Evolutionary conservation across 352 stramenopile species (phyloP), one percentile per base, ranked within the genome.

Genomic region (Blastocystis sp.): DNA sequence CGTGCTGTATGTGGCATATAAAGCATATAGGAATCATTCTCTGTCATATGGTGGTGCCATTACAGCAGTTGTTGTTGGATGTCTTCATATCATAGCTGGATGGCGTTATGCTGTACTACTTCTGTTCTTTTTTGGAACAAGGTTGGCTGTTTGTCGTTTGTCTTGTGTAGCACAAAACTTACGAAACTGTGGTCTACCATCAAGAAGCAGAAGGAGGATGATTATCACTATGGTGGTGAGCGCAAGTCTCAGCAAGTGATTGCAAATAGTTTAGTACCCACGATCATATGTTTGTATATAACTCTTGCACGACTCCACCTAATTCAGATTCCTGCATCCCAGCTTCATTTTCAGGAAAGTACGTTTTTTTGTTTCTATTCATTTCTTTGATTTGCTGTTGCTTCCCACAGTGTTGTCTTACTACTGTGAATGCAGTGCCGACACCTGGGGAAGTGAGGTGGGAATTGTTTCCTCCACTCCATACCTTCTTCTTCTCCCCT

Each of bases 381-480:
- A 63, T 41, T 5, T 11, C 15, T 23, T 80, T 20, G 43, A 26
- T 62, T 6, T 63, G 26, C 13, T 80, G 26, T 23, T 80, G 29
- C 70, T 80, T 80, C 70, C 70, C 23, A 80, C 23, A 15, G 70
- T 80, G 50, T 15, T 63, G 7, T 41, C 70, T 6, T 80, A 80
- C n/a, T 80, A 80, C 50, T 80, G 70, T 64, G 70, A 80, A 23
- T 80, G 70, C 50, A 47, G 70, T 41, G 70, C 70, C 13, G 70
- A 80, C 23, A 80, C 70, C 4, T 80, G 70, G 70, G 70, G 70
- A 80, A 80, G 70, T 41, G 70, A 80, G 39, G 50, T 80, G 53
- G 70, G 70, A 15, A 80, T 80, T 43, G 20, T 80, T 37, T 80
- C 70, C 13, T 62, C 70, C 7, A 80, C 34, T 61, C 70, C 70